Base-by-base conservation (phyloP, 768 basidiomycete genomes). In the Phanerochaete carnosa region DNA sequence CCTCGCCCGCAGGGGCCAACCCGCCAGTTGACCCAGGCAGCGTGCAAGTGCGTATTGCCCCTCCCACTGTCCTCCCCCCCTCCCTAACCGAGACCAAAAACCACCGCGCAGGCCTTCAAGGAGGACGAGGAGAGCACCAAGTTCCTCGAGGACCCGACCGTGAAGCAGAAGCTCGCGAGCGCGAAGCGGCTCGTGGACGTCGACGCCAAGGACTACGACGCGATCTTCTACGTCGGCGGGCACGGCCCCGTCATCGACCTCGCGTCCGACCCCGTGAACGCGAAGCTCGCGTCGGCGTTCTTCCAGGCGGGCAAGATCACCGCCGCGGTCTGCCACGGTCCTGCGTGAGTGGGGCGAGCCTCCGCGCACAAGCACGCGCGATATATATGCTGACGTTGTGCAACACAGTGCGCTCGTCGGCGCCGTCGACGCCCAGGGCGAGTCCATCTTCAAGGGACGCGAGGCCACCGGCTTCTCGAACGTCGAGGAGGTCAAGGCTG, bases 161-260 rank as follows among this genome's bases (percentile, higher is more conserved):
- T 77, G n/a, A 77, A 80, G 64, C 65, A 72, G 16, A 84, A 88
- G 65, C 68, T 89, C 30, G 77, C 76, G 8, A 74, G 74, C 33
- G 82, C 89, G 3, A 84, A 86, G 74, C 83, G 79, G 72, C 75
- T 93, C 49, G 72, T 78, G 0, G 83, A 87, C 0, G 80, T 93
- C 64, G 77, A 80, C 50, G 74, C 72, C 4, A 71, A 77, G 30
- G 84, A 89, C 65, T 93, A 90, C 68, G 85, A 81, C 55, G 91
- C 86, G 15, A 75, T 94, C 58, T 92, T 89, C 74, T 90, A 90
- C 68, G 80, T 89, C 58, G 92, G 91, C 45, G 90, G 92, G 32
- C 89, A 91, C 67, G 89, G 89, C 0, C 89, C 91, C 13, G 82
- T 87, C 37, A 76, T 93, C 47, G 91, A 93, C 71, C 79, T 93